A percentile compares a stretch with the other conserved stretches of the same genome.
phyloP scores from a whole-genome alignment of 768 basidiomycete species.

The Mycena epipterygia region DNA sequence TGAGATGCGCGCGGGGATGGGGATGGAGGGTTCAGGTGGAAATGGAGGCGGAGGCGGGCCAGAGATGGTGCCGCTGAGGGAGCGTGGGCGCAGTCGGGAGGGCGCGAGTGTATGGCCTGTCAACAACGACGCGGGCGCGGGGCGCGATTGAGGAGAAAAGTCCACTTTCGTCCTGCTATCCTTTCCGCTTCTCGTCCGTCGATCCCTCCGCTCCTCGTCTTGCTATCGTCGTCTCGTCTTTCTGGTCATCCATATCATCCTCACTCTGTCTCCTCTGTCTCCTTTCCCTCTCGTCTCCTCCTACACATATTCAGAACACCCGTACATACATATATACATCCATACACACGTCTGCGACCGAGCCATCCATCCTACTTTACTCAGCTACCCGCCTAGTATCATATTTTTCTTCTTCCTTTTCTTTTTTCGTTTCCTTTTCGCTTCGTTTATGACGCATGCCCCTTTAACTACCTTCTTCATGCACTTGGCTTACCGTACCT shows the following conservation, averaged over 20 bases:
- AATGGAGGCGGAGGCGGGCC: slow-evolving; percentile 16
- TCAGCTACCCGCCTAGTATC: not conserved
- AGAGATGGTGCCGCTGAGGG: not conserved
- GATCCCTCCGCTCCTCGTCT: not conserved
- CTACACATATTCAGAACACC: not conserved
- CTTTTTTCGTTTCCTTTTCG: not conserved
- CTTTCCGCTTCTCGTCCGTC: not conserved
- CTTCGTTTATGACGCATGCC: not conserved
- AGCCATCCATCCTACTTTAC: not conserved
- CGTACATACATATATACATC: not conserved
- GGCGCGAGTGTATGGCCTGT: slow-evolving; percentile 32
- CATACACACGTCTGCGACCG: not conserved
- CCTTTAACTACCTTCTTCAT: no score
- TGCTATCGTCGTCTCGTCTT: no score
- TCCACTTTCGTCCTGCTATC: no score
- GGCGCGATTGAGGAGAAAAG: slow-evolving; percentile 19
- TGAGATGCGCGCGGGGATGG: slow-evolving; percentile 66
- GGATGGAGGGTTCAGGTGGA: slow-evolving; percentile 17
- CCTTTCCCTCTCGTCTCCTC: not conserved
- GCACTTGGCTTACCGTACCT: no score
- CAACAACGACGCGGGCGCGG: slow-evolving; percentile 3
- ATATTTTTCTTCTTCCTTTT: not conserved
- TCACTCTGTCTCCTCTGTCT: not conserved
- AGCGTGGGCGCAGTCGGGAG: not conserved
- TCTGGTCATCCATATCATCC: not conserved